Percentiles rank a stretch among this genome's conserved stretches.
phyloP scores from a whole-genome alignment of 257 asterid species.

The Fraxinus quadrangulata region DNA sequence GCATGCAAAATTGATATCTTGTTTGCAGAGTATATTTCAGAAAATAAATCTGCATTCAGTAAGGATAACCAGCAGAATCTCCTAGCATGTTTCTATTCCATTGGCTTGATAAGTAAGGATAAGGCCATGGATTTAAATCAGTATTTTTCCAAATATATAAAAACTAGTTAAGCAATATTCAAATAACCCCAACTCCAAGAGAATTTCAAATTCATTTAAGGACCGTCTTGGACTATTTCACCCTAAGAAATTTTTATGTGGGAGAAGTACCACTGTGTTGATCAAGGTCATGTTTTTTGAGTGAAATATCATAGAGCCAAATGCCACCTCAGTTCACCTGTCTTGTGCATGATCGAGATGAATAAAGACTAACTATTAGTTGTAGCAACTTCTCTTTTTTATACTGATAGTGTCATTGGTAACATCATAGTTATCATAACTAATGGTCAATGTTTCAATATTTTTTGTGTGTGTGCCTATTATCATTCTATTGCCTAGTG shows the following conservation, averaged over 20 bases:
- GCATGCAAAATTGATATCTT: not conserved
- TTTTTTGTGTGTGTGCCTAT: not conserved
- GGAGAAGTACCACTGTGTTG: not conserved
- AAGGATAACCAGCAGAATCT: not conserved
- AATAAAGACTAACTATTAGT: not conserved
- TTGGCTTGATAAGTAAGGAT: not conserved
- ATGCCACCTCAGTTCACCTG: not conserved
- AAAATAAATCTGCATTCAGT: not conserved
- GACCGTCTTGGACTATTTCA: not conserved
- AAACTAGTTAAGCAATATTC: not conserved
- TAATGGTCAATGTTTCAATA: conserved; percentile 2
- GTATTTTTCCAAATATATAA: not conserved
- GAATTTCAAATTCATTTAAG: not conserved
- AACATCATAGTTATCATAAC: not conserved
- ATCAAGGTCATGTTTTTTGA: not conserved
- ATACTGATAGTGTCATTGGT: not conserved
- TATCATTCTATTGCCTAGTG: not conserved
- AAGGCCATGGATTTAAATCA: not conserved
- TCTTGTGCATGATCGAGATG: not conserved
- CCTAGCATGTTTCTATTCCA: not conserved
- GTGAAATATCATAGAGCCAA: not conserved
- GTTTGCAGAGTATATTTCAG: not conserved
- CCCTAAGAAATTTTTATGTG: not conserved
- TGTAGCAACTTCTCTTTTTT: not conserved
- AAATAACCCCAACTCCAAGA: not conserved